A percentile compares a stretch with the other conserved stretches of the same genome.
Conservation (phyloP, 306 rosid species). For the Prinsepia uniflora region DNA sequence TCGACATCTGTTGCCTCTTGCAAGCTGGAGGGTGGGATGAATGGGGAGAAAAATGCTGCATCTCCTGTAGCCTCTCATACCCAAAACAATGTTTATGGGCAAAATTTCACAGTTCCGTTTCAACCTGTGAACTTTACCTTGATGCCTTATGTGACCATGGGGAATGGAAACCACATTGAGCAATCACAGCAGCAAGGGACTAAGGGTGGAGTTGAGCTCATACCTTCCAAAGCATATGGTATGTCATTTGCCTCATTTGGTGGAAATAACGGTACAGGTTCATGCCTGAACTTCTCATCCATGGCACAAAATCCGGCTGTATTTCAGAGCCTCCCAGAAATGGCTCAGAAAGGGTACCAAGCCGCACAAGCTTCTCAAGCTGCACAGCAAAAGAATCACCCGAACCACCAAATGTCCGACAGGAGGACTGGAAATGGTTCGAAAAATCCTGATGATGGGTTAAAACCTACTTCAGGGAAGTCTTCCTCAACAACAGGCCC, state of each 20-base stretch:
- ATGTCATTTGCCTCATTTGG: constrained; percentile 45
- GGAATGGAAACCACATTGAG: constrained; percentile 42
- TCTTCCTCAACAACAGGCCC: constrained; percentile 35
- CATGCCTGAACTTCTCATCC: constrained; percentile 29
- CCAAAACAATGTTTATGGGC: constrained; percentile 40
- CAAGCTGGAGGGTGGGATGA: constrained; percentile 39
- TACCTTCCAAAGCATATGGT: constrained; percentile 57
- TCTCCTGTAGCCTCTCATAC: constrained; percentile 41
- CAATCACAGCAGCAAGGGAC: constrained; percentile 39
- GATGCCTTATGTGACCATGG: constrained; percentile 44
- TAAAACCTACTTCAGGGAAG: constrained; percentile 46
- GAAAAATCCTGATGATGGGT: constrained; percentile 38
- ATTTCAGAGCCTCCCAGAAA: constrained; percentile 52
- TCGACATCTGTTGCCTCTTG: constrained; percentile 30
- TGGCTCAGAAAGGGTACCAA: constrained; percentile 43
- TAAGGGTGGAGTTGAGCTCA: constrained; percentile 45
- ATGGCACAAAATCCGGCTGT: constrained; percentile 24
- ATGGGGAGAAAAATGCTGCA: constrained; percentile 32
- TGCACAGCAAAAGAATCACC: constrained; percentile 42
- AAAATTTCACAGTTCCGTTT: constrained; percentile 51
- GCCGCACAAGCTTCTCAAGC: constrained; percentile 38
- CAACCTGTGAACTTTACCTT: constrained; percentile 56
- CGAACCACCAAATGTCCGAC: constrained; percentile 34
- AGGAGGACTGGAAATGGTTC: constrained; percentile 42
- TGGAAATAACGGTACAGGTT: constrained; percentile 27